Percentiles rank a stretch among this genome's conserved stretches.
Evolutionary conservation across 148 eudicot species (phyloP).

Genomic region (Cornus suecica): DNA sequence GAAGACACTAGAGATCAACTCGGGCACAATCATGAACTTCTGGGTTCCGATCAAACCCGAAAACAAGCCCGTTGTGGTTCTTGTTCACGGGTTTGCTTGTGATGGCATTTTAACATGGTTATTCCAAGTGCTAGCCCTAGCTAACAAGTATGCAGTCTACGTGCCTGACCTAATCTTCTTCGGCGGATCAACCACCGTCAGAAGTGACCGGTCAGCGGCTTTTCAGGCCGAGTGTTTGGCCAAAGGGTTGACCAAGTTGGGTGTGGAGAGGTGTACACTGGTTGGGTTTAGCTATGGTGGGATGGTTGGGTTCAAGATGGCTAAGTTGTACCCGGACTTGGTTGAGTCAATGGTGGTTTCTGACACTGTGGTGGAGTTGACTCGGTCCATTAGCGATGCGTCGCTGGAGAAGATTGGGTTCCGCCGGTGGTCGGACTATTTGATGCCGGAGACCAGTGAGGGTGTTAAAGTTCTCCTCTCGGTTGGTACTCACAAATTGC

Average conservation of each 20-base stretch:
- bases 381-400: conserved; percentile 26
- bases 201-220: conserved; percentile 15
- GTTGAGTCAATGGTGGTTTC: conserved; percentile 47
- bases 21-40: conserved; percentile 36
- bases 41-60: conserved; percentile 37
- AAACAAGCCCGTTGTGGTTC: conserved; percentile 30
- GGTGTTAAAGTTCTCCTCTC: conserved; percentile 31
- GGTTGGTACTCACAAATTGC: conserved; percentile 24
- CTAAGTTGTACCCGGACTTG: conserved; percentile 38
- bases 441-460: conserved; percentile 40
- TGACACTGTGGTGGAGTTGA: conserved; percentile 26
- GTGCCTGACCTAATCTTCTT: conserved; percentile 58
- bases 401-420: conserved; percentile 23
- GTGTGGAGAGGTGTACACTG: conserved; percentile 40
- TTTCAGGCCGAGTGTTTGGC: conserved; percentile 59
- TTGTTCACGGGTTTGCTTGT: conserved; percentile 42
- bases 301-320: conserved; percentile 55
- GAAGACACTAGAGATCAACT: conserved; percentile 34
- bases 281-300: conserved; percentile 71
- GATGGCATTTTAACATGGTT: conserved; percentile 47
- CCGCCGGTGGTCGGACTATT: conserved; percentile 28
- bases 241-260: conserved; percentile 34
- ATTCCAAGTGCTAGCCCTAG: conserved; percentile 30
- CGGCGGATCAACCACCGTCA: conserved; percentile 34
- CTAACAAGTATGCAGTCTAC: conserved; percentile 31